A percentile compares a stretch with the other conserved stretches of the same genome.
phyloP scores from a whole-genome alignment of 306 rosid species.

The Vachellia pachyceras region DNA sequence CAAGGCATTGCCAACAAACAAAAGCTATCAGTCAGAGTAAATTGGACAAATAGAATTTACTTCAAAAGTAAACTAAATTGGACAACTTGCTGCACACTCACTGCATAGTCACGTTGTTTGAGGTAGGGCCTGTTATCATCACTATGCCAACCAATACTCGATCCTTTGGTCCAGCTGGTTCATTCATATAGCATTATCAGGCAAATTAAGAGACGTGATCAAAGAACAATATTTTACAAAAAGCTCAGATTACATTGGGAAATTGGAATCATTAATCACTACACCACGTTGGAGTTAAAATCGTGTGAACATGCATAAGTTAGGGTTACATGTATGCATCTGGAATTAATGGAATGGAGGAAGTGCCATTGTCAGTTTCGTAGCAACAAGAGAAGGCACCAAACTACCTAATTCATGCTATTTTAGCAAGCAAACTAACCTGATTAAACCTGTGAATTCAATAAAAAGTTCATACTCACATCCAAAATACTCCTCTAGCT shows the following conservation, averaged over 20 bases:
- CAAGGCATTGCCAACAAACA: slow-evolving; percentile 37
- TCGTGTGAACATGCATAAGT: not conserved
- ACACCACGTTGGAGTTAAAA: not conserved
- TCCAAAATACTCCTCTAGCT: slow-evolving; percentile 80
- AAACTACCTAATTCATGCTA: slow-evolving; percentile 9
- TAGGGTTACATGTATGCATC: not conserved
- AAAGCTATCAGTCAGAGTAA: slow-evolving; percentile 33
- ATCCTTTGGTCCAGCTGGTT: slow-evolving; percentile 82
- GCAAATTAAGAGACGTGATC: slow-evolving; percentile 7
- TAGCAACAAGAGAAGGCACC: slow-evolving; percentile 22
- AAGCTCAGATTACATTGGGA: not conserved
- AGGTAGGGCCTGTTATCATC: slow-evolving; percentile 92
- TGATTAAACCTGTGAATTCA: slow-evolving; percentile 94
- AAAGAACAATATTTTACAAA: slow-evolving; percentile 8
- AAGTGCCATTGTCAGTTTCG: not conserved
- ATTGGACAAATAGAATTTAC: slow-evolving; percentile 1
- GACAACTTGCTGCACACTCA: slow-evolving; percentile 40
- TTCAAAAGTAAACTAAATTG: not conserved
- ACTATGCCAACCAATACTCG: slow-evolving; percentile 97
- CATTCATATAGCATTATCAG: slow-evolving; percentile 31
- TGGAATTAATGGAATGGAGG: not conserved
- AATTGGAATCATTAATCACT: not conserved
- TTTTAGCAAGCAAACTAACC: slow-evolving; percentile 49
- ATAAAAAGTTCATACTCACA: slow-evolving; percentile 79
- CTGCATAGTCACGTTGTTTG: slow-evolving; percentile 84